Conservation (phyloP, 306 rosid genomes). For the Leucaena leucocephala region DNA sequence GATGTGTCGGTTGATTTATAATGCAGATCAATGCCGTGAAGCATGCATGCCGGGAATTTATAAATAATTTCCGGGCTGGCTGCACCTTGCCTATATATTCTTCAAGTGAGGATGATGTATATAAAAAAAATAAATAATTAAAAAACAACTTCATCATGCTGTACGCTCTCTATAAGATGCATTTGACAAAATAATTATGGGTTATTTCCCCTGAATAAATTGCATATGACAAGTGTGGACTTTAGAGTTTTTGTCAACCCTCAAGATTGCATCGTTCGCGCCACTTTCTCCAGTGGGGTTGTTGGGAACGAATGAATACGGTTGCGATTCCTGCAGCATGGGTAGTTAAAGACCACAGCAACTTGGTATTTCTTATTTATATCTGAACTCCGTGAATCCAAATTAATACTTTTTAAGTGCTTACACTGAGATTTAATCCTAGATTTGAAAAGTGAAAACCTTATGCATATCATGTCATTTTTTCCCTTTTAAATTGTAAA, state of each 20-base stretch:
- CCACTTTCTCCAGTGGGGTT: background rate
- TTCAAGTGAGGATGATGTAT: background rate
- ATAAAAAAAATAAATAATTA: background rate
- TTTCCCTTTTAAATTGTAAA: background rate
- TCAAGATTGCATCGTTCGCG: background rate
- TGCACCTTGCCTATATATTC: background rate
- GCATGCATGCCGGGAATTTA: background rate
- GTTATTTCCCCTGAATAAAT: background rate
- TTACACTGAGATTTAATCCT: background rate
- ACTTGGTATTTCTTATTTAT: background rate
- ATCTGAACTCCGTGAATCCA: background rate
- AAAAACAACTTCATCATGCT: background rate
- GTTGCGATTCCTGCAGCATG: background rate
- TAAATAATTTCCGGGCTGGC: background rate
- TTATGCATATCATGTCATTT: background rate
- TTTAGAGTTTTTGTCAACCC: background rate
- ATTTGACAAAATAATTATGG: background rate
- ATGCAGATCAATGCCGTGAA: background rate
- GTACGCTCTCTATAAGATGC: background rate
- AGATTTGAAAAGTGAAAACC: background rate
- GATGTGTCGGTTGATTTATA: conserved; percentile 28
- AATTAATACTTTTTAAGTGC: background rate
- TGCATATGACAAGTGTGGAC: background rate
- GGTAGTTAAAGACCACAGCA: background rate
- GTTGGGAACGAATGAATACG: background rate